A percentile compares a stretch with the other conserved stretches of the same genome.
Conservation (phyloP, 1,284 basidiomycete genomes). For the Sporisorium reilianum region DNA sequence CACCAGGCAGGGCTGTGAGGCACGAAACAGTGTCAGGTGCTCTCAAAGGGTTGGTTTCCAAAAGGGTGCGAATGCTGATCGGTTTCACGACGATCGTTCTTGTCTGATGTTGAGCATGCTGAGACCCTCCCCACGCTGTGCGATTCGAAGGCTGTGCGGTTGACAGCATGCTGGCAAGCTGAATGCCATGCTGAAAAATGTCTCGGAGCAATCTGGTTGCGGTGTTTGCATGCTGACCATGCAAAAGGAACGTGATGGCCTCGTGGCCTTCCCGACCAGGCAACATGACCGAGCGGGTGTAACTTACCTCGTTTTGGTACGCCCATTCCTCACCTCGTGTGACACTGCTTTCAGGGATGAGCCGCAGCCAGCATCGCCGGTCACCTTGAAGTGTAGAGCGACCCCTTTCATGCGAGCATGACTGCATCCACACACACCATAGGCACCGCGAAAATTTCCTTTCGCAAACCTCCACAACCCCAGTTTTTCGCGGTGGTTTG, state of each 20-base stretch:
- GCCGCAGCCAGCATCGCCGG: neutral
- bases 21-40: neutral
- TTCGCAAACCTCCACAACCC: conserved; percentile 9
- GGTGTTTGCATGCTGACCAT: neutral
- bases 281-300: neutral
- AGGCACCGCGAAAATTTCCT: too few relatives aligned
- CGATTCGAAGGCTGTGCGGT: neutral
- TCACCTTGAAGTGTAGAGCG: neutral
- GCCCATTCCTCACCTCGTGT: neutral
- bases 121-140: neutral
- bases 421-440: neutral
- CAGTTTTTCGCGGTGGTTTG: neutral
- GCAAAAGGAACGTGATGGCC: conserved; percentile 1
- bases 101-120: neutral
- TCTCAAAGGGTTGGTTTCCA: neutral
- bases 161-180: neutral
- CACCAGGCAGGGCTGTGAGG: neutral
- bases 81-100: neutral
- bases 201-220: neutral
- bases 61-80: neutral
- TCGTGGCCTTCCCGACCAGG: conserved; percentile 3
- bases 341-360: neutral
- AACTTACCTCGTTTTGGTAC: too few relatives aligned
- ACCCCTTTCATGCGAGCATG: neutral
- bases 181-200: conserved; percentile 12